A percentile compares a stretch with the other conserved stretches of the same genome.
These are phyloP conservation scores for Trichosporon sp. DNA, from an alignment of 1,284 basidiomycete genomes.

Conservation along the genomic window DNA sequence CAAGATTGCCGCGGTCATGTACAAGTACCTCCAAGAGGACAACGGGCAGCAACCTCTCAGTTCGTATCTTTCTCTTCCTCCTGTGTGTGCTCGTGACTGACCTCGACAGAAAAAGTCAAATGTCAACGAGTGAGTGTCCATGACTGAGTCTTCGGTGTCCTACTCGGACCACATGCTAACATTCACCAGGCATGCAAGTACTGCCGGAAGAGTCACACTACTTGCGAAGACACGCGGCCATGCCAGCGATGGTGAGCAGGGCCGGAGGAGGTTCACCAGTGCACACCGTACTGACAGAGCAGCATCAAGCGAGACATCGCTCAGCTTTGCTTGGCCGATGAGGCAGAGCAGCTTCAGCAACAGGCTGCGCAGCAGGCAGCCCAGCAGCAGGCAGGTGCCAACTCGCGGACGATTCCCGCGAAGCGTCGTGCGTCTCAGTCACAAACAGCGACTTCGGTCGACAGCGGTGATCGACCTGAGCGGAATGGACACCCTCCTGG, in stretches of 20 bases:
- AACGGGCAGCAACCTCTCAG: conserved; percentile 15
- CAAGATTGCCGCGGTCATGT: conserved; percentile 13
- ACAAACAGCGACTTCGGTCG: background rate
- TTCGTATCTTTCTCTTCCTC: background rate
- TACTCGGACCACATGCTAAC: background rate
- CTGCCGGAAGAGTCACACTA: conserved; percentile 20
- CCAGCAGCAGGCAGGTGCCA: conserved; percentile 6
- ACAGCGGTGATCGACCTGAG: background rate
- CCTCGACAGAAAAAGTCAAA: conserved; percentile 18
- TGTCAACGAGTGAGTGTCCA: conserved; percentile 15
- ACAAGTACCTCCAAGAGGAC: conserved; percentile 22
- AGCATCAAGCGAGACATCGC: conserved; percentile 23
- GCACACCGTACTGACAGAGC: background rate
- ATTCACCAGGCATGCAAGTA: conserved; percentile 19
- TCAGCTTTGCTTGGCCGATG: conserved; percentile 16
- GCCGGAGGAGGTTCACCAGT: background rate
- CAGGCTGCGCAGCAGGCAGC: conserved; percentile 18
- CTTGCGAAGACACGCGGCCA: conserved; percentile 19
- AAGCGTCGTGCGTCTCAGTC: conserved; percentile 12
- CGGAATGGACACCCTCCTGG: conserved; percentile 4
- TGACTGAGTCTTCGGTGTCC: background rate
- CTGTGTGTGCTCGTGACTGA: background rate
- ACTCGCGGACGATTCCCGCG: conserved; percentile 7
- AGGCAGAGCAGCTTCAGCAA: conserved; percentile 18
- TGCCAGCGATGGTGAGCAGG: conserved; percentile 18